phyloP scores from a whole-genome alignment of 2,329 filamentous ascomycete species.

The Epichloe scottii region DNA sequence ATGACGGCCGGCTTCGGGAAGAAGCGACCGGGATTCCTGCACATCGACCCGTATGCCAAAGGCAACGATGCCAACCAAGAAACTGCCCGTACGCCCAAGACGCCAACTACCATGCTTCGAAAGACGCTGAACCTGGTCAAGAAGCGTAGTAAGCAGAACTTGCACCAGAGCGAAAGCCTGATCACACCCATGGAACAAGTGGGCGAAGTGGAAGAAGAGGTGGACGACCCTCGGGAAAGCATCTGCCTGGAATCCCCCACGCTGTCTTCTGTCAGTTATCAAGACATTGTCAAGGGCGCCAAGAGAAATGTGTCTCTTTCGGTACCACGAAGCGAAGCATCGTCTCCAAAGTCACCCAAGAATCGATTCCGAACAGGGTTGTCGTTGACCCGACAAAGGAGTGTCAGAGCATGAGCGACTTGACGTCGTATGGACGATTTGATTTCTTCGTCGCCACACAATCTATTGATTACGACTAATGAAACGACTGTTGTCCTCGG shows the following conservation, averaged over 20 bases:
- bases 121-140: constrained; percentile 41
- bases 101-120: constrained; percentile 36
- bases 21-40: constrained; percentile 35
- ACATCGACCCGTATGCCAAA: constrained; percentile 40
- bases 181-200: constrained; percentile 24
- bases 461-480: not conserved
- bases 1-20: constrained; percentile 22
- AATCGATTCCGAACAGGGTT: constrained; percentile 24
- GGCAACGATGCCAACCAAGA: constrained; percentile 17
- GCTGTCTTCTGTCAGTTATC: constrained; percentile 28
- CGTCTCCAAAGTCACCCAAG: constrained; percentile 16
- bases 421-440: not conserved
- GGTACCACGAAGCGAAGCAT: constrained; percentile 12
- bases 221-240: constrained; percentile 10
- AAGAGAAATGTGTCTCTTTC: constrained; percentile 25
- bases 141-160: constrained; percentile 40
- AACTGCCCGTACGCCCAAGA: constrained; percentile 26
- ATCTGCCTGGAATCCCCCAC: constrained; percentile 12
- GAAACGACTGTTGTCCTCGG: not conserved
- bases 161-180: constrained; percentile 25
- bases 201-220: constrained; percentile 19
- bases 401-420: constrained; percentile 22
- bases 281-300: constrained; percentile 32
- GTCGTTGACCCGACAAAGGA: constrained; percentile 25
- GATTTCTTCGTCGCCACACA: not conserved